Evolutionary conservation across 1,284 basidiomycete species (phyloP).

Genomic region (Fomitopsis pinicola): DNA sequence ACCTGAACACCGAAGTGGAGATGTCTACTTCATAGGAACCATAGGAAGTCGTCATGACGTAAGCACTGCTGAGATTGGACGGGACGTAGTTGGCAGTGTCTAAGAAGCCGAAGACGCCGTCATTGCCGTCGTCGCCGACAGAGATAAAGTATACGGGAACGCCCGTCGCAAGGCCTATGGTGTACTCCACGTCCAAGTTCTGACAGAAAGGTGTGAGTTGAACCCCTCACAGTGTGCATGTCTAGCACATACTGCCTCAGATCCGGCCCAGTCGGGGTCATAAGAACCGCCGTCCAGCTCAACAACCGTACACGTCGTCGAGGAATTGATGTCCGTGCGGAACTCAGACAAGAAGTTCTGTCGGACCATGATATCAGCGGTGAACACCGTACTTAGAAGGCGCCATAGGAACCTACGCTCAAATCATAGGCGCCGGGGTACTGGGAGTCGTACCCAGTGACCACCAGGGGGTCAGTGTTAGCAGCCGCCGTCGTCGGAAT

Average conservation of each 20-base stretch:
- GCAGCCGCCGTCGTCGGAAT: conserved; percentile 40
- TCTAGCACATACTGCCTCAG: conserved; percentile 16
- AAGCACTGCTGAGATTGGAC: conserved; percentile 37
- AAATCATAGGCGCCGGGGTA: conserved; percentile 50
- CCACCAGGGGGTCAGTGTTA: conserved; percentile 45
- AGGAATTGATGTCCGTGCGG: conserved; percentile 44
- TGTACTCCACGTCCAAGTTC: conserved; percentile 64
- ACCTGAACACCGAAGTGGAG: conserved; percentile 44
- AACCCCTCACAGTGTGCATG: not conserved
- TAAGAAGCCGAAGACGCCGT: conserved; percentile 20
- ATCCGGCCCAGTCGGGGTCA: conserved; percentile 30
- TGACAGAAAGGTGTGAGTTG: not conserved
- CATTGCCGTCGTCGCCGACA: conserved; percentile 37
- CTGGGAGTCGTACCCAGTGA: conserved; percentile 53
- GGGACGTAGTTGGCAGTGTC: conserved; percentile 24
- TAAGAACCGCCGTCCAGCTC: conserved; percentile 52
- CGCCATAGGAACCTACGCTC: conserved; percentile 22
- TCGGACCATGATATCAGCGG: not conserved
- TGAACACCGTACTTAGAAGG: conserved; percentile 17
- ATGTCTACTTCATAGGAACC: conserved; percentile 21
- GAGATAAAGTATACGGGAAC: conserved; percentile 32
- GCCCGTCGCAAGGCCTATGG: conserved; percentile 40
- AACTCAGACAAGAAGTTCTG: conserved; percentile 49
- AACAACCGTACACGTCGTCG: conserved; percentile 45
- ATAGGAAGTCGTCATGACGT: conserved; percentile 44